Percentiles rank a stretch among this genome's conserved stretches.
Evolutionary conservation across 495 filamentous ascomycete species (phyloP).

Genomic region (Halenospora varia): DNA sequence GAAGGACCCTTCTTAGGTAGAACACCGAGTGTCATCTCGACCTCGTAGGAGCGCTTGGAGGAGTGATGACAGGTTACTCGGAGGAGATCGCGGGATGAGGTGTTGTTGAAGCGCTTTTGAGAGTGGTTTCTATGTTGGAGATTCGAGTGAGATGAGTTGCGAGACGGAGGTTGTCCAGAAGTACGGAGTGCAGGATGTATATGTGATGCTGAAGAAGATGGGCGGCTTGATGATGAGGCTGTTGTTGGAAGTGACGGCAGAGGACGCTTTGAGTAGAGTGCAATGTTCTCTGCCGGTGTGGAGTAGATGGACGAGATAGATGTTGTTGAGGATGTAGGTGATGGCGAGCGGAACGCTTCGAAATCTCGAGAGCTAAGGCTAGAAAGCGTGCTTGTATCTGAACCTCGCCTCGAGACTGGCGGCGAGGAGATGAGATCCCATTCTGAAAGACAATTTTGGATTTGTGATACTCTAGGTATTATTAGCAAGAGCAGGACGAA

Average conservation of each 20-base stretch:
- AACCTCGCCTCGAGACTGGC: neutral
- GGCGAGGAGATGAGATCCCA: conserved; percentile 11
- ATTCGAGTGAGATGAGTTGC: too few species aligned
- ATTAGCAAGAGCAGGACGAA: neutral
- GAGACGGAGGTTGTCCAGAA: too few species aligned
- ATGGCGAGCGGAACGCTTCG: conserved; percentile 1
- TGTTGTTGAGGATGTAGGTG: neutral
- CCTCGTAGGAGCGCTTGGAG: neutral
- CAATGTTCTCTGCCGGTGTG: neutral
- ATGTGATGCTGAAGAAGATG: neutral
- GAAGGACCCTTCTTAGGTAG: neutral
- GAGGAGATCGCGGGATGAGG: neutral
- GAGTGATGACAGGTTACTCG: conserved; percentile 3
- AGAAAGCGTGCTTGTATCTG: neutral
- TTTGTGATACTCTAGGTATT: conserved; percentile 10
- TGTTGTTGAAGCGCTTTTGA: neutral
- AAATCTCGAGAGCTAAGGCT: conserved; percentile 1
- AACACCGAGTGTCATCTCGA: conserved; percentile 3
- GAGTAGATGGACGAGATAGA: neutral
- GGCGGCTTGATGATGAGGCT: neutral
- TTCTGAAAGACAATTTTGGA: conserved; percentile 11
- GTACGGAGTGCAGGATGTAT: too few species aligned
- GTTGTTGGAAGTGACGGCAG: conserved; percentile 11
- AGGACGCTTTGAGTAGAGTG: conserved; percentile 4
- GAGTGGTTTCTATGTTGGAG: too few species aligned